Percentiles rank a stretch among this genome's conserved stretches.
These are phyloP conservation scores for Trichosporon ovoides DNA, from an alignment of 1,284 basidiomycete species.

Conservation along the genomic window DNA sequence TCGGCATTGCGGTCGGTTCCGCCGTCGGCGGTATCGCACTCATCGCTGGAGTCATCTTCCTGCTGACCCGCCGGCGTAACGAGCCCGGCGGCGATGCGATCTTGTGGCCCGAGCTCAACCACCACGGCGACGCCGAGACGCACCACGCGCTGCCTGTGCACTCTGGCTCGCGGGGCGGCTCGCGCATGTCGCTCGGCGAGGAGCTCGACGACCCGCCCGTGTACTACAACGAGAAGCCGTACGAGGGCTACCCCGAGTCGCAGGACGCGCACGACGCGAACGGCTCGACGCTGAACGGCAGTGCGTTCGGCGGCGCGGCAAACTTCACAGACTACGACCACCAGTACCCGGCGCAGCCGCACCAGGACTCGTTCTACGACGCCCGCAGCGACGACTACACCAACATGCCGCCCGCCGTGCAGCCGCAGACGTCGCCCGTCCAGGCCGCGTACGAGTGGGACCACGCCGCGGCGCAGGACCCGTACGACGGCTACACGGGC, in stretches of 20 bases:
- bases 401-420: conserved; percentile 31
- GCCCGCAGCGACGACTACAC: conserved; percentile 33
- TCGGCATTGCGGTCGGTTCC: conserved; percentile 43
- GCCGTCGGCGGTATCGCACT: conserved; percentile 37
- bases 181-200: conserved; percentile 26
- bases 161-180: conserved; percentile 26
- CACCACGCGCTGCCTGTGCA: conserved; percentile 46
- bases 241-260: conserved; percentile 15
- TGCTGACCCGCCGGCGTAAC: conserved; percentile 37
- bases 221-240: conserved; percentile 8
- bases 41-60: conserved; percentile 31
- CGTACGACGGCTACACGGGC: conserved; percentile 13
- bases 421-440: conserved; percentile 21
- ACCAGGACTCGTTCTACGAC: conserved; percentile 14
- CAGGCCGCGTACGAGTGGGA: conserved; percentile 19
- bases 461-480: conserved; percentile 11
- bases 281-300: background rate
- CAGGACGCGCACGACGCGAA: conserved; percentile 32
- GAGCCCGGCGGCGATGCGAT: conserved; percentile 46
- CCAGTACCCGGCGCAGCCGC: conserved; percentile 6
- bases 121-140: conserved; percentile 45
- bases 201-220: conserved; percentile 27
- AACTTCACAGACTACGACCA: background rate
- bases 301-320: conserved; percentile 5
- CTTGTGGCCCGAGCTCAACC: conserved; percentile 49